Evolutionary conservation across 1,284 basidiomycete species (phyloP).

Genomic region (Cutaneotrichosporon cyanovorans): DNA sequence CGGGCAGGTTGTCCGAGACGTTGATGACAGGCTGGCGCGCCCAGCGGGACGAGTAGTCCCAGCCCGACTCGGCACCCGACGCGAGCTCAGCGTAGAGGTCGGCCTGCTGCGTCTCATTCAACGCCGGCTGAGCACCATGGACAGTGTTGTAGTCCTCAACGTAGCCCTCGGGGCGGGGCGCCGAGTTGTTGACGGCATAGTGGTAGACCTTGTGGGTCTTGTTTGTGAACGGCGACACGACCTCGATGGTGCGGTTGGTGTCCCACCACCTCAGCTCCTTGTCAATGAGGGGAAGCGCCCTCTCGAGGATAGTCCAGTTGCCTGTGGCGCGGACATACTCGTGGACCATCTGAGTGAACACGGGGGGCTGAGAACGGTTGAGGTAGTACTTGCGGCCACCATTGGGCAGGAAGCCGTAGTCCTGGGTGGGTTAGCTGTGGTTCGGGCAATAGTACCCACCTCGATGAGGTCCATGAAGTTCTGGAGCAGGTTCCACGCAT

Average conservation of each 20-base stretch:
- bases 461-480: constrained; percentile 92
- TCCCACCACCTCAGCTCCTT: constrained; percentile 74
- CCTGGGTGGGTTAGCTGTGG: constrained; percentile 13
- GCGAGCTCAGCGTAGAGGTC: constrained; percentile 84
- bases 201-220: constrained; percentile 57
- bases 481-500: constrained; percentile 68
- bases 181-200: constrained; percentile 69
- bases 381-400: constrained; percentile 63
- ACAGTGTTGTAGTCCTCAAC: constrained; percentile 66
- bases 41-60: constrained; percentile 49
- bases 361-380: constrained; percentile 80
- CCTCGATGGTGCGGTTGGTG: constrained; percentile 62
- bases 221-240: constrained; percentile 68
- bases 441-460: constrained; percentile 10
- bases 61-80: constrained; percentile 70
- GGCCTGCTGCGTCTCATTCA: constrained; percentile 57
- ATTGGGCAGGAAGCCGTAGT: constrained; percentile 78
- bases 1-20: constrained; percentile 48
- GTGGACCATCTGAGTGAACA: constrained; percentile 72
- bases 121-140: constrained; percentile 55
- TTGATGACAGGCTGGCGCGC: constrained; percentile 50
- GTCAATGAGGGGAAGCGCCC: constrained; percentile 59
- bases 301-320: constrained; percentile 57
- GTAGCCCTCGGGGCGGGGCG: constrained; percentile 72
- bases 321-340: constrained; percentile 56